Evolutionary conservation across 495 filamentous ascomycete species (phyloP), one percentile per base, ranked within the genome.

Genomic region (Penicillium paxilli): DNA sequence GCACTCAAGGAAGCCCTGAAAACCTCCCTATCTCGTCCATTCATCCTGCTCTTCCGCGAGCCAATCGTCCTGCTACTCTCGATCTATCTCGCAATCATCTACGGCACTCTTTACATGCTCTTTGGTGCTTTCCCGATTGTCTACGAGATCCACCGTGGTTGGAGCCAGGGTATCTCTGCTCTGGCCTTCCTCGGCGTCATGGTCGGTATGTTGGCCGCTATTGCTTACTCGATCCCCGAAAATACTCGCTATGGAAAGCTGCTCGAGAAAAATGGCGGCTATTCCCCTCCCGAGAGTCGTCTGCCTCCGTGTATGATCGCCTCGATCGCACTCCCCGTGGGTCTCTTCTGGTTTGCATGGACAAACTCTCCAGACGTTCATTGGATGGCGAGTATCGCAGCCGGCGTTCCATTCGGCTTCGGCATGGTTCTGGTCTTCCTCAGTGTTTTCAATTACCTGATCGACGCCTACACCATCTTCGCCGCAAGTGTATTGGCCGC

Each of bases 101-200:
- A 89, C 58, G 84, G 87, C 1, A 83, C 88, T 14, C 72, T 91
- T 4, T 92, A 91, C 67, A 80, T 92, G 44, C 78, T 92, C 19
- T 94, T 95, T 72, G 83, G 88, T 22, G 88, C 87, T 12, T 73
- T 65, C 52, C 91, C 90, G 1, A 84, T 92, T 44, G 84, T 94
- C 30, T 94, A 90, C 67, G 71, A 78, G 14, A 64, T 85, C 19
- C 67, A 86, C 52, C 86, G 89, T 9, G 82, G 83, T 41, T 94
- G 90, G 90, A 76, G 74, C 12, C 73, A 83, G n/a, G 83, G 86
- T 30, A 63, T 87, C 22, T 75, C 81, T 0, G 87, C 87, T 12
- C 81, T 94, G 0, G 73, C 88, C 17, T 94, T 91, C 65, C 61
- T 83, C 0, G 88, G 89, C 11, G 88, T 95, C 24, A 87, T 87